Conservation (phyloP, 306 rosid species). For the Fragaria iinumae region DNA sequence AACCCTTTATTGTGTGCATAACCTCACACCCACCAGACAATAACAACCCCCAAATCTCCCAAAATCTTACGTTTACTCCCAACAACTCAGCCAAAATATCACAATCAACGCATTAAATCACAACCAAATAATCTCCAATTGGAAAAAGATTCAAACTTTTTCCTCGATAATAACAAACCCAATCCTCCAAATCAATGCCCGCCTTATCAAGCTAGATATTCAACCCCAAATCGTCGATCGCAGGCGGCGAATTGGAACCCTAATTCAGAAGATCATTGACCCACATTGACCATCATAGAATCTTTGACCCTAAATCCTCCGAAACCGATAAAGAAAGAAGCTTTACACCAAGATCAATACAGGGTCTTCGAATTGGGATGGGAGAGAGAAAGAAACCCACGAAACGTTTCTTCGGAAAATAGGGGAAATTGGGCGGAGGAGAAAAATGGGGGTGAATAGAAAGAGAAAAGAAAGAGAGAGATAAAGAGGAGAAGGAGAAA, state of each 20-base stretch:
- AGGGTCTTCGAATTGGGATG: slow-evolving; percentile 15
- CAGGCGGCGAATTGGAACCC: slow-evolving; percentile 22
- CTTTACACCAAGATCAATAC: not conserved
- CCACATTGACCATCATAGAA: slow-evolving; percentile 36
- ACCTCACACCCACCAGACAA: slow-evolving; percentile 33
- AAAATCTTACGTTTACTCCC: slow-evolving; percentile 31
- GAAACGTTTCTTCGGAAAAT: slow-evolving; percentile 14
- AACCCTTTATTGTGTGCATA: slow-evolving; percentile 33
- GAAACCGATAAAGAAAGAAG: not conserved
- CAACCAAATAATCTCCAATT: not conserved
- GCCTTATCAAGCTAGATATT: not conserved
- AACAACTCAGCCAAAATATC: slow-evolving; percentile 20
- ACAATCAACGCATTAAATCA: slow-evolving; percentile 17
- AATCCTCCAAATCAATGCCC: slow-evolving; percentile 4
- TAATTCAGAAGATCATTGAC: slow-evolving; percentile 18
- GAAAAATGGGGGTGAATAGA: slow-evolving; percentile 33
- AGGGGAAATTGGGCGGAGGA: slow-evolving; percentile 46
- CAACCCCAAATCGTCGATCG: slow-evolving; percentile 17
- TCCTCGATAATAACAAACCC: not conserved
- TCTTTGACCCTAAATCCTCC: not conserved
- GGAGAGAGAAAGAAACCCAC: slow-evolving; percentile 12
- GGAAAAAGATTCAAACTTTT: not conserved
- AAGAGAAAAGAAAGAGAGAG: slow-evolving; percentile 28
- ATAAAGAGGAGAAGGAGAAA: not conserved
- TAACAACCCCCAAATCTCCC: slow-evolving; percentile 18